Percentiles rank a stretch among this genome's conserved stretches.
Evolutionary conservation across 2,329 filamentous ascomycete genomes (phyloP).

Genomic region (Claviceps sp.): DNA sequence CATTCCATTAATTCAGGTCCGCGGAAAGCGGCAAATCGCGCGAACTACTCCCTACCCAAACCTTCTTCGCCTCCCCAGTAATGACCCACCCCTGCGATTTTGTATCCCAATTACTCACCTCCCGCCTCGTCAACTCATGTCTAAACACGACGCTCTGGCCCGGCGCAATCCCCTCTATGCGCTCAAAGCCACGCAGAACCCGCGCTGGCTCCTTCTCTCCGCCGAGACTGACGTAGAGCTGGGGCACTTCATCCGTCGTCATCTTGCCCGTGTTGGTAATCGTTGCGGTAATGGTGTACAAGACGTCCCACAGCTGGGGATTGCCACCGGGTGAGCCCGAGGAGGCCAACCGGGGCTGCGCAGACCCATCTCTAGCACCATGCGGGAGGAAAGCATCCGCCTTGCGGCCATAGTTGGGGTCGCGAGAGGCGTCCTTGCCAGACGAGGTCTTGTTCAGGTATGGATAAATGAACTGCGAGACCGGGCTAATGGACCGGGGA

Average conservation of each 20-base stretch:
- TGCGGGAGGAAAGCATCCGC: conserved; percentile 47
- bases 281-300: conserved; percentile 54
- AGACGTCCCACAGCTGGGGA: conserved; percentile 49
- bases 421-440: conserved; percentile 37
- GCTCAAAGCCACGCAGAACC: conserved; percentile 69
- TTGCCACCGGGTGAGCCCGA: conserved; percentile 49
- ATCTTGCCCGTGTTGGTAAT: conserved; percentile 58
- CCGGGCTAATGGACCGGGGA: conserved; percentile 41
- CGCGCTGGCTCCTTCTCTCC: conserved; percentile 55
- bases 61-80: conserved; percentile 35
- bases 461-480: conserved; percentile 52
- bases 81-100: conserved; percentile 71
- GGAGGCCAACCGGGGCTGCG: conserved; percentile 41
- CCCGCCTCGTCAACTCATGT: conserved; percentile 59
- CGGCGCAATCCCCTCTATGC: conserved; percentile 52
- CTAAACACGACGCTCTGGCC: conserved; percentile 55
- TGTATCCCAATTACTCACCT: conserved; percentile 79
- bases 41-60: conserved; percentile 42
- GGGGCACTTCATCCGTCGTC: conserved; percentile 57
- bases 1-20: neutral
- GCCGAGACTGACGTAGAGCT: conserved; percentile 71
- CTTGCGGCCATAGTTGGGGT: conserved; percentile 46
- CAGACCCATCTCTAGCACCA: conserved; percentile 37
- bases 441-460: conserved; percentile 55
- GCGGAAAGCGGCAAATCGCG: conserved; percentile 35